A percentile compares a stretch with the other conserved stretches of the same genome.
Conservation (phyloP, 2,329 filamentous ascomycete species). For the Clarireedia paspali region DNA sequence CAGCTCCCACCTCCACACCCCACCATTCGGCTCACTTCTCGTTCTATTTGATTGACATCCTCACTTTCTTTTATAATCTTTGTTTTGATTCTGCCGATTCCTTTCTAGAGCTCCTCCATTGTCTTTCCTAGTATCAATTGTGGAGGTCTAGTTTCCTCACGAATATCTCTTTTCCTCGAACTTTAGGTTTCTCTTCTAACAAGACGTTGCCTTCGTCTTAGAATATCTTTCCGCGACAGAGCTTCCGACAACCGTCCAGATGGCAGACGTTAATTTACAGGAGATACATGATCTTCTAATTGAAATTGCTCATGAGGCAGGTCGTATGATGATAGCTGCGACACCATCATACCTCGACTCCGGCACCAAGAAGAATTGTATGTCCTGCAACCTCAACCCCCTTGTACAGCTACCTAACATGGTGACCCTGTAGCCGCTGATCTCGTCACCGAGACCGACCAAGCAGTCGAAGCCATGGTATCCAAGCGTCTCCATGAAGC, state of each 20-base stretch:
- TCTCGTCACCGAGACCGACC: constrained; percentile 61
- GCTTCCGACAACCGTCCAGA: constrained; percentile 21
- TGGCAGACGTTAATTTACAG: constrained; percentile 51
- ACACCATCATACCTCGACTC: constrained; percentile 50
- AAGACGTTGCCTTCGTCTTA: neutral
- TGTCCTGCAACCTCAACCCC: constrained; percentile 6
- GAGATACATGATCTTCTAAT: constrained; percentile 55
- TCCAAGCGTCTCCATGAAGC: constrained; percentile 40
- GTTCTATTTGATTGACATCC: neutral
- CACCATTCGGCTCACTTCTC: neutral
- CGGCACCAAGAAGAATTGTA: constrained; percentile 58
- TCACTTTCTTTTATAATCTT: neutral
- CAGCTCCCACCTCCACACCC: neutral
- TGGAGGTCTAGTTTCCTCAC: too few species aligned
- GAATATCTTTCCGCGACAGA: neutral
- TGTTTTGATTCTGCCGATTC: too few species aligned
- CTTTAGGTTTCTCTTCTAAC: neutral
- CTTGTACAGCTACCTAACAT: neutral
- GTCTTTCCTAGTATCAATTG: too few species aligned
- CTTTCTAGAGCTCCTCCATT: too few species aligned
- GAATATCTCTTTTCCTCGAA: too few species aligned
- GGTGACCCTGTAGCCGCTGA: constrained; percentile 46
- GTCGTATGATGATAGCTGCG: constrained; percentile 53
- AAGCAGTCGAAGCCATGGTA: constrained; percentile 57
- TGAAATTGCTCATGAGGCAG: constrained; percentile 54